Evolutionary conservation across 495 filamentous ascomycete genomes (phyloP), one percentile per base, ranked within the genome.

Genomic region (Talaromyces proteolyticus): DNA sequence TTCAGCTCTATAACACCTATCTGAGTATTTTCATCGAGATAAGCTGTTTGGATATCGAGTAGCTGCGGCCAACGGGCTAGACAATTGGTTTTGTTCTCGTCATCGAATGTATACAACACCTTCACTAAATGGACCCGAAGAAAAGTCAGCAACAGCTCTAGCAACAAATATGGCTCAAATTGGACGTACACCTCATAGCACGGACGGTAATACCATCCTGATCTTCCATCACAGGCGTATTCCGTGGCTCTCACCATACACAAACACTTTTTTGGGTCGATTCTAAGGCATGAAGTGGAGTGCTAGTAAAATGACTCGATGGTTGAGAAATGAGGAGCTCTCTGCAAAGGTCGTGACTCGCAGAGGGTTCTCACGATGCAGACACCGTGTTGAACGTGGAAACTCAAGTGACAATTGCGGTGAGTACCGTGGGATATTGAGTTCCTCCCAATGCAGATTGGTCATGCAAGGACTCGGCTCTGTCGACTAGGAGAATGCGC

Each of bases 51-150:
- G 19, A 95, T 80, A 21, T 87, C 77, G 42, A 96, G 76, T 29
- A 86, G 74, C 49, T 91, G 81, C 39, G 89, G 88, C 78, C 90
- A 89, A 59, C 92, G 83, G 52, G 94, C 92, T 22, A 98, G 73
- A 68, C 93, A 97, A 61, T 92, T 88, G 20, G 90, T 87, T 66
- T 91, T 89, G 64, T 80, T 86, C 40, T 89, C 86, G 58, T 88
- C 84, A 59, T 97, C 91, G 67, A 97, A 97, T 18, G 91, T 94
- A 66, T 98, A 98, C 37, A 93, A 84, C 21, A 98, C 89, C 76
- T 98, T 97, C 66, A 97, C 69, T 72, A 48, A 24, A 42, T 10
- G 42, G 24, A 53, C 14, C n/a, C n/a, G n/a, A 43, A 44, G 16
- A 3, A 36, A 19, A 12, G 26, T 14, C 29, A 29, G 50, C 20